Evolutionary conservation across 2,329 filamentous ascomycete species (phyloP), one percentile per base, ranked within the genome.

Genomic region (Pyricularia sp.): DNA sequence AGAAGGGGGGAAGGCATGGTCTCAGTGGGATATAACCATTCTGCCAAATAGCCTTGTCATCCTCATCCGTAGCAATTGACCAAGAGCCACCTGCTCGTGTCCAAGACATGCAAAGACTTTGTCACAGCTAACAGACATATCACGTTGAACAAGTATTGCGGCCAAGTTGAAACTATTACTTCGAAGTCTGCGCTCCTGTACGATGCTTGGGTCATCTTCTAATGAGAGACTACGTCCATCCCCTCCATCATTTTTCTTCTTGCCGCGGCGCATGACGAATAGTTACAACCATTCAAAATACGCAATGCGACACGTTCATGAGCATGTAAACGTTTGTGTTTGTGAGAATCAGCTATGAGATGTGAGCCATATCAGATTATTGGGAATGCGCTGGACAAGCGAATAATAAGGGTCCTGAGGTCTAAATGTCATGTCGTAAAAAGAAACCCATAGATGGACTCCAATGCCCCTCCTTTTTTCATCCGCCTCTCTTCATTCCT

Each of bases 381-480:
- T 65, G 64, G 64, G 64, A 42, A 65, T 65, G 64, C 23, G 30
- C 64, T 28, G 33, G 64, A 65, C 33, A 68, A 63, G 58, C 55
- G 58, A 63, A 68, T 65, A 30, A 68, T 55, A 68, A 63, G 66
- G 66, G 50, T 68, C 66, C 66, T 68, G 50, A 68, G 58, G 67
- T 68, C 67, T 68, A 68, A 64, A 64, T 68, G 58, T 64, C 67
- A 33, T 64, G 63, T 66, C 59, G 58, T 70, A 63, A 69, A 66
- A 70, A 69, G 70, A 71, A 70, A 73, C 70, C 71, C 69, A 33
- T 68, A 68, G 42, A 64, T 64, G 70, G 73, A 74, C 74, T 72
- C 74, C 69, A 68, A 72, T 74, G 71, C 70, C 59, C 59, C 71
- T 58, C 70, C 72, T 72, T 72, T 72, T 36, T 72, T 71, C 72